Evolutionary conservation across 2,329 filamentous ascomycete genomes (phyloP).

Genomic region (Colletotrichum costaricense): DNA sequence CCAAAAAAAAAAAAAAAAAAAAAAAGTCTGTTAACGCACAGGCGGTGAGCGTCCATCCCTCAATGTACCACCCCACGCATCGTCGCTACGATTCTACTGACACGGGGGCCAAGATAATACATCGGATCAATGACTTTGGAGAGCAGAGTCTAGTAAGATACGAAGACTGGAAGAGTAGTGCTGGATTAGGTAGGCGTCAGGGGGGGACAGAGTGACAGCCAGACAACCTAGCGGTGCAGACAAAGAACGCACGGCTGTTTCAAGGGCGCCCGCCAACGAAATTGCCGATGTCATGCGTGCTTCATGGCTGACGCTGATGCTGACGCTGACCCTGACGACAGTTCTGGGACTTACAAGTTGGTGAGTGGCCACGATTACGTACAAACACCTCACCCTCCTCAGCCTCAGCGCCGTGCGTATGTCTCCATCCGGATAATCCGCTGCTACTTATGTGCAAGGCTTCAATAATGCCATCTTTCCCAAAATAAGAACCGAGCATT

Average conservation of each 20-base stretch:
- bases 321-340: background rate
- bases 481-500: no score
- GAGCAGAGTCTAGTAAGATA: no score
- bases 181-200: background rate
- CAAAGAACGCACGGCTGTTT: conserved; percentile 32
- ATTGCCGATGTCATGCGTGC: conserved; percentile 24
- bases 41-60: background rate
- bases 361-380: background rate
- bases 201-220: background rate
- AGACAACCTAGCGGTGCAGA: background rate
- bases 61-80: background rate
- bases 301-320: conserved; percentile 6
- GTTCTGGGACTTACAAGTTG: background rate
- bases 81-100: no score
- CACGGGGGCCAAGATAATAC: no score
- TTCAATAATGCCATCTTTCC: no score
- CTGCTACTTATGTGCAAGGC: no score
- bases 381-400: no score
- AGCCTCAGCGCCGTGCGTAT: no score
- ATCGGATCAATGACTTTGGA: no score
- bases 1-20: background rate
- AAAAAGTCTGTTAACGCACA: conserved; percentile 3
- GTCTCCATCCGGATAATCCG: no score
- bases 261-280: conserved; percentile 22
- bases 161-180: background rate